Evolutionary conservation across 306 rosid species (phyloP), one percentile per base, ranked within the genome.

Genomic region (Hippophae tibetana): DNA sequence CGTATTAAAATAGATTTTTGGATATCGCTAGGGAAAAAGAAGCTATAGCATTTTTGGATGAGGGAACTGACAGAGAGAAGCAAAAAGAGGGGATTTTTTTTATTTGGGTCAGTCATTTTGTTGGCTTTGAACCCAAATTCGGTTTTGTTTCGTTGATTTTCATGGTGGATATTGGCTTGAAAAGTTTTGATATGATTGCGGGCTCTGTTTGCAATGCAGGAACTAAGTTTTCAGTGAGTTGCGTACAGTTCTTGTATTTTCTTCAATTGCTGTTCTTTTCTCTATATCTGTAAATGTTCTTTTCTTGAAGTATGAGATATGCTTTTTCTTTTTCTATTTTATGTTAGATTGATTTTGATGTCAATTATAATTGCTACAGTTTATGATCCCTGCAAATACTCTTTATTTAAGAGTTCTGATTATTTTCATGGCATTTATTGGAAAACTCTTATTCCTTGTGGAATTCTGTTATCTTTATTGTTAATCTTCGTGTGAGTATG

Each of bases 171-270:
- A 60, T 57, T 43, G 54, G 60, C 59, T 58, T 41, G 10, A 5
- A 38, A 27, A 47, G 47, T 55, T 47, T 43, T n/a, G 60, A 70
- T 64, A 87, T 79, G 86, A 79, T 78, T 69, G 92, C 72, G 43
- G 81, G 92, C 81, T 69, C 89, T 65, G 70, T 79, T 72, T 81
- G 86, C 85, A 87, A 81, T 84, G 92, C 83, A 67, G 88, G 78
- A 78, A 63, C 95, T 60, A 74, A 72, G 78, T 84, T 81, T 70
- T 72, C 83, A 66, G 95, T 87, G 76, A 81, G 84, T 72, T 77
- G 56, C 59, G 18, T 1, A 9, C 42, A 50, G 61, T 53, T 63
- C 7, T 7, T 14, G 7, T 25, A 25, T 23, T 67, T 58, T 11
- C 43, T 23, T 9, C 58, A 47, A 9, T 40, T 47, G 26, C 44